A percentile compares a stretch with the other conserved stretches of the same genome.
These are phyloP conservation scores for Kurtzmaniella quercitrusa DNA, from an alignment of 1,139 yeast species.

Conservation along the genomic window DNA sequence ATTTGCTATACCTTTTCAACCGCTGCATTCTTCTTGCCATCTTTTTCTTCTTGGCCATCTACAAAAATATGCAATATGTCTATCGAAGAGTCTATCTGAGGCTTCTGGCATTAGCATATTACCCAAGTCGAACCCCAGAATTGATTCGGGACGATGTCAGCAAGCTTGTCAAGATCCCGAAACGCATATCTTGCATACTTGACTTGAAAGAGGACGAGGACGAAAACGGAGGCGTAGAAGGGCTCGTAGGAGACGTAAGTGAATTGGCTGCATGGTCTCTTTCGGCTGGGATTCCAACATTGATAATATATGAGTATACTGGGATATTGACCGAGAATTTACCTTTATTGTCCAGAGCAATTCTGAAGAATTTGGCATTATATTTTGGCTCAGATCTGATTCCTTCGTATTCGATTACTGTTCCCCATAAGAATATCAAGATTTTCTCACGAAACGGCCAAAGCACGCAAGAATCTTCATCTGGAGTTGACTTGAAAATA, in stretches of 20 bases:
- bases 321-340: constrained; percentile 60
- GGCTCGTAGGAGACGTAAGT: constrained; percentile 69
- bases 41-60: constrained; percentile 53
- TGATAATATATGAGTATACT: constrained; percentile 75
- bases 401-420: constrained; percentile 56
- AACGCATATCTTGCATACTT: constrained; percentile 67
- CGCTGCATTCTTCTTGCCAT: constrained; percentile 42
- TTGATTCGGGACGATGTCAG: constrained; percentile 80
- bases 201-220: constrained; percentile 70
- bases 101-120: constrained; percentile 61
- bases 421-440: constrained; percentile 57
- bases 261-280: constrained; percentile 85
- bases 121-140: constrained; percentile 82
- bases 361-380: constrained; percentile 56
- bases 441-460: constrained; percentile 32
- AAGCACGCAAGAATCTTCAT: constrained; percentile 22
- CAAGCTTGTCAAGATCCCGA: constrained; percentile 71
- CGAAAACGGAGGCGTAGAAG: constrained; percentile 86
- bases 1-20: constrained; percentile 4
- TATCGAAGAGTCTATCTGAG: constrained; percentile 56
- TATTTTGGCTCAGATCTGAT: constrained; percentile 72
- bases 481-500: constrained; percentile 53
- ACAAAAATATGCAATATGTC: constrained; percentile 47
- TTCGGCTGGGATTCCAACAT: constrained; percentile 71
- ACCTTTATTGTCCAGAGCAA: constrained; percentile 54